These are phyloP conservation scores for Urtica urens DNA, from an alignment of 306 rosid species.

Conservation along the genomic window DNA sequence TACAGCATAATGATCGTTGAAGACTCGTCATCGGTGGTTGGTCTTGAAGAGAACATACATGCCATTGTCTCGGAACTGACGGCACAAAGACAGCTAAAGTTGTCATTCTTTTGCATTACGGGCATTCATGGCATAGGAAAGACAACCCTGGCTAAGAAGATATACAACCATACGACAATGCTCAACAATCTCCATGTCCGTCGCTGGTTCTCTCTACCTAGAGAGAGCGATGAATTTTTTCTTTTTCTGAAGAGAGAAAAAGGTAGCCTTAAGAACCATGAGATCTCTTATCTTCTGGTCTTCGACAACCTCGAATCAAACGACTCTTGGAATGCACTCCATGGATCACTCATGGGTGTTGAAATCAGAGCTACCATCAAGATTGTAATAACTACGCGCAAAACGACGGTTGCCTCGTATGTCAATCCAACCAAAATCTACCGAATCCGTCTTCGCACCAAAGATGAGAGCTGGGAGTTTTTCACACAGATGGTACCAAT, in stretches of 20 bases:
- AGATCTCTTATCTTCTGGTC: conserved; percentile 1
- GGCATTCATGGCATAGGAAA: conserved; percentile 15
- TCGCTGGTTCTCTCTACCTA: neutral
- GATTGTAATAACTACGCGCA: conserved; percentile 9
- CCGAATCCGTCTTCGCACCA: conserved; percentile 2
- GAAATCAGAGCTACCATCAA: neutral
- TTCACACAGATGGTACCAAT: conserved; percentile 8
- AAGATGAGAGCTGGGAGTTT: conserved; percentile 8
- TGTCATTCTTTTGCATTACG: neutral
- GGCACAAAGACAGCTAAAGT: neutral
- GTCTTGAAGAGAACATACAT: conserved; percentile 9
- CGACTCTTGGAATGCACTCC: neutral
- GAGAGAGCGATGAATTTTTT: neutral
- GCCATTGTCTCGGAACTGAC: neutral
- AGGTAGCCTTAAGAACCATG: conserved; percentile 9
- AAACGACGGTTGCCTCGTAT: neutral
- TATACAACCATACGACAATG: neutral
- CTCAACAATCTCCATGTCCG: neutral
- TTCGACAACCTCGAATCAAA: neutral
- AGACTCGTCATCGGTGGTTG: conserved; percentile 2
- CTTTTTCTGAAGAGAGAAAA: neutral
- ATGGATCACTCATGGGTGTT: neutral
- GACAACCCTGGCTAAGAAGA: conserved; percentile 15
- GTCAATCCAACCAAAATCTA: neutral
- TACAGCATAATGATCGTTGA: neutral